Conservation (phyloP, 306 rosid species). For the Spatholobus suberectus region DNA sequence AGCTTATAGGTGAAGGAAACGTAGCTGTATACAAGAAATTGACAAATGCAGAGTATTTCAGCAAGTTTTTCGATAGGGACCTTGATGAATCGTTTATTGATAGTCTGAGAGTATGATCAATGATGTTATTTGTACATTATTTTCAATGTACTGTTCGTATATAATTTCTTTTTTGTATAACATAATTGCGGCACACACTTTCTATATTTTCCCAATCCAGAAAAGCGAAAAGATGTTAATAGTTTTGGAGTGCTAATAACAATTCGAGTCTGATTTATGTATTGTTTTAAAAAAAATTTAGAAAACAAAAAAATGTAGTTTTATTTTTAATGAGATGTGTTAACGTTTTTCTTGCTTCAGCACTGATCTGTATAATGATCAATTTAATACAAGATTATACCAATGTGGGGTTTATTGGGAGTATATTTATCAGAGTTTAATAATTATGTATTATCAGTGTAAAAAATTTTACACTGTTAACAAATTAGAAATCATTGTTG, state of each 20-base stretch:
- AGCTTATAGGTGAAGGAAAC: slow-evolving; percentile 42
- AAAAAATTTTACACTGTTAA: too few species aligned
- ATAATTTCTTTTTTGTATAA: background rate
- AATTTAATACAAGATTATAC: too few species aligned
- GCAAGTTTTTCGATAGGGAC: slow-evolving; percentile 44
- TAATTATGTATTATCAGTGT: too few species aligned
- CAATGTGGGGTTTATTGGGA: too few species aligned
- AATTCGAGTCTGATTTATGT: background rate
- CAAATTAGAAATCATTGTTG: too few species aligned
- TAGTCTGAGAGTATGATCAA: slow-evolving; percentile 42
- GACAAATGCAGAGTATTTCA: slow-evolving; percentile 51
- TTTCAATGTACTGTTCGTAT: background rate
- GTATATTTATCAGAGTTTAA: too few species aligned
- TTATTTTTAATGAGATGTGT: background rate
- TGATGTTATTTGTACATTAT: background rate
- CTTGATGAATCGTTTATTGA: slow-evolving; percentile 55
- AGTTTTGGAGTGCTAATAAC: background rate
- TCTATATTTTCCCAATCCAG: background rate
- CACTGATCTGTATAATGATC: background rate
- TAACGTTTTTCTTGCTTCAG: background rate
- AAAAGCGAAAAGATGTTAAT: background rate
- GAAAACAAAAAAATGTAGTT: background rate
- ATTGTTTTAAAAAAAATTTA: background rate
- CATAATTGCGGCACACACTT: background rate
- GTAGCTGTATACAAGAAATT: slow-evolving; percentile 45